Percentiles rank a stretch among this genome's conserved stretches.
phyloP scores from a whole-genome alignment of 805 yeast species.

The Monosporozyma siamensis region DNA sequence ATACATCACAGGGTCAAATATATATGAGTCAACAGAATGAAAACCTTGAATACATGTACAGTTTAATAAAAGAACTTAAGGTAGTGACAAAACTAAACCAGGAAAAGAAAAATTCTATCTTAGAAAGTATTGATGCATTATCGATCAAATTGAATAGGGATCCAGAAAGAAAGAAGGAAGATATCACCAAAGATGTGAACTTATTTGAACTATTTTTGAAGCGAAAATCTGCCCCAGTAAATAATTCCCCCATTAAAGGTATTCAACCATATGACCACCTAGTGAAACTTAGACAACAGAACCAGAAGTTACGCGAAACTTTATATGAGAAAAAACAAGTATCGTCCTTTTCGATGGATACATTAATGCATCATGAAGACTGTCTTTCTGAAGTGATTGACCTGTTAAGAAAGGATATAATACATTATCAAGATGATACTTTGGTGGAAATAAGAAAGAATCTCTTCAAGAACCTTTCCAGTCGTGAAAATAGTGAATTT shows the following conservation, averaged over 20 bases:
- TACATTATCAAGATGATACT: background rate
- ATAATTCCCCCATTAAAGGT: background rate
- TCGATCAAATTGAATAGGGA: background rate
- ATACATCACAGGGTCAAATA: background rate
- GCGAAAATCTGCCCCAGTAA: background rate
- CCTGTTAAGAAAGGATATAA: background rate
- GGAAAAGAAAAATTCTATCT: background rate
- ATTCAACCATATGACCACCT: background rate
- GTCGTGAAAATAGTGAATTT: background rate
- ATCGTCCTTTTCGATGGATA: background rate
- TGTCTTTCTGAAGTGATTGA: background rate
- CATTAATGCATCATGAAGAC: background rate
- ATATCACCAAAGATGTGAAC: background rate
- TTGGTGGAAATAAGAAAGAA: background rate
- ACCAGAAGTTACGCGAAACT: background rate
- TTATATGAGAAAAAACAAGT: background rate
- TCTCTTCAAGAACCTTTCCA: background rate
- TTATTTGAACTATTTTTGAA: background rate
- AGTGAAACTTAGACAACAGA: background rate
- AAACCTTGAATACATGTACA: background rate
- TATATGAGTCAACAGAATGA: background rate
- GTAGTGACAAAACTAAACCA: background rate
- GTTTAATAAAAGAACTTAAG: background rate
- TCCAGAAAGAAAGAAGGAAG: background rate
- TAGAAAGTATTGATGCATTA: background rate